Percentiles rank a stretch among this genome's conserved stretches.
These are phyloP conservation scores for Paralagenidium karlingii DNA, from an alignment of 352 stramenopile genomes.

Conservation along the genomic window DNA sequence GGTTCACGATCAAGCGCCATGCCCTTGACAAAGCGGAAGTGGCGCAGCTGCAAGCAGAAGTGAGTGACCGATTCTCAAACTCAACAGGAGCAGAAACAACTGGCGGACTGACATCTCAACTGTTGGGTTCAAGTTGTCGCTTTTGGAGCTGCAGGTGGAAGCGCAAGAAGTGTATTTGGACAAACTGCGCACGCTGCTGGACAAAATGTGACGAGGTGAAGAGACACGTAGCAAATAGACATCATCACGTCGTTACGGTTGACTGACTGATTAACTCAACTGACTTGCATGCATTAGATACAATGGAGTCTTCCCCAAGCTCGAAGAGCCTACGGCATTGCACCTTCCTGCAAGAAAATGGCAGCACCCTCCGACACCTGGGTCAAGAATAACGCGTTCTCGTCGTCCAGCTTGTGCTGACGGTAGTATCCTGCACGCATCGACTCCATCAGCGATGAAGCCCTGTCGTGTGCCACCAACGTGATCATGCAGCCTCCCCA, in stretches of 20 bases:
- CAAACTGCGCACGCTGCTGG: slow-evolving; percentile 16
- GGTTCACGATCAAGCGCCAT: slow-evolving; percentile 30
- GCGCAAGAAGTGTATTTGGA: slow-evolving; percentile 55
- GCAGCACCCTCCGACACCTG: slow-evolving; percentile 12
- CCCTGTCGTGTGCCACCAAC: slow-evolving; percentile 21
- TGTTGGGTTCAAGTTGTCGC: too few relatives aligned
- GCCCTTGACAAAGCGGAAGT: slow-evolving; percentile 31
- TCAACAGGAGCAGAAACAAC: too few relatives aligned
- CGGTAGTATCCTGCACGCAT: slow-evolving; percentile 23
- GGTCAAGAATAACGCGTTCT: slow-evolving; percentile 3
- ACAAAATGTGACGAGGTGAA: background rate
- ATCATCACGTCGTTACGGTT: too few relatives aligned
- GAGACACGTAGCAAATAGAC: too few relatives aligned
- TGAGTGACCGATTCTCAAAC: too few relatives aligned
- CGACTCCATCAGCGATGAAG: slow-evolving; percentile 20
- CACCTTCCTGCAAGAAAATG: slow-evolving; percentile 11
- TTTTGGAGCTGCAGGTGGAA: slow-evolving; percentile 56
- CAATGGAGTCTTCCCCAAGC: too few relatives aligned
- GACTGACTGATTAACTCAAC: too few relatives aligned
- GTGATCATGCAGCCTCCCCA: slow-evolving; percentile 75
- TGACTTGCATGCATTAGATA: slow-evolving; percentile 22
- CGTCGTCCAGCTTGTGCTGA: too few relatives aligned
- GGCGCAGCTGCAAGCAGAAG: slow-evolving; percentile 39
- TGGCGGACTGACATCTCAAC: too few relatives aligned
- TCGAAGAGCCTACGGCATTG: too few relatives aligned